A percentile compares a stretch with the other conserved stretches of the same genome.
phyloP scores from a whole-genome alignment of 2,329 filamentous ascomycete species.

The Alternaria alternata region DNA sequence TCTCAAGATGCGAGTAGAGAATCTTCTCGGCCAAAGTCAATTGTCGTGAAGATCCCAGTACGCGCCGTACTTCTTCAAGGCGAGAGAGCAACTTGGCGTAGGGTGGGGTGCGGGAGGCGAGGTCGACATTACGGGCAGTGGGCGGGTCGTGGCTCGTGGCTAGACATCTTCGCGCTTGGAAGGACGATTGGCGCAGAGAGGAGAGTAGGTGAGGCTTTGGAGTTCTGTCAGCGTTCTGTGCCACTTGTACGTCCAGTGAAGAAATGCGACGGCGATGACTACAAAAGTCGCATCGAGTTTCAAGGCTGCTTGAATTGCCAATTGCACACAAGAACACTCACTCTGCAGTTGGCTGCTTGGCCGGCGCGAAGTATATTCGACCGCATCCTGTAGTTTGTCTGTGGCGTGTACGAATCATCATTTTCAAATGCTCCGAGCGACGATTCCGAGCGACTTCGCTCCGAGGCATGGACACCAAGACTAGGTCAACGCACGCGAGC shows the following conservation, averaged over 20 bases:
- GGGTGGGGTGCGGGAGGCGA: slow-evolving; percentile 71
- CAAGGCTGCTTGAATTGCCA: neutral
- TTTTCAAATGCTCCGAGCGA: neutral
- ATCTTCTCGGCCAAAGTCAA: slow-evolving; percentile 98
- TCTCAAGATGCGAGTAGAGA: slow-evolving; percentile 92
- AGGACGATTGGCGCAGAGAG: slow-evolving; percentile 25
- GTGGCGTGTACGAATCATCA: slow-evolving; percentile 17
- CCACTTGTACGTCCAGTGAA: neutral
- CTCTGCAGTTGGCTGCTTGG: slow-evolving; percentile 44
- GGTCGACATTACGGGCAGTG: slow-evolving; percentile 42
- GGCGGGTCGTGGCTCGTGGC: slow-evolving; percentile 44
- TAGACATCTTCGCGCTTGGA: slow-evolving; percentile 36
- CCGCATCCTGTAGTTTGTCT: slow-evolving; percentile 43
- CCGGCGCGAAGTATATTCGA: slow-evolving; percentile 43
- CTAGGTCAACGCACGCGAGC: slow-evolving; percentile 19
- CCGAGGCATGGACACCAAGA: slow-evolving; percentile 4
- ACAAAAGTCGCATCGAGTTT: neutral
- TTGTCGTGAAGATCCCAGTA: slow-evolving; percentile 69
- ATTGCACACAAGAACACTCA: slow-evolving; percentile 24
- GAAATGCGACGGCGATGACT: slow-evolving; percentile 5
- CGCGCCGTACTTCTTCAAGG: slow-evolving; percentile 75
- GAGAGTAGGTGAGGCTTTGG: slow-evolving; percentile 36
- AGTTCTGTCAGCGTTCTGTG: slow-evolving; percentile 8
- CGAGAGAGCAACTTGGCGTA: slow-evolving; percentile 83
- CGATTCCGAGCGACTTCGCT: slow-evolving; percentile 38